Conservation (phyloP, 768 basidiomycete genomes). For the Trichaptum fuscoviolaceum region DNA sequence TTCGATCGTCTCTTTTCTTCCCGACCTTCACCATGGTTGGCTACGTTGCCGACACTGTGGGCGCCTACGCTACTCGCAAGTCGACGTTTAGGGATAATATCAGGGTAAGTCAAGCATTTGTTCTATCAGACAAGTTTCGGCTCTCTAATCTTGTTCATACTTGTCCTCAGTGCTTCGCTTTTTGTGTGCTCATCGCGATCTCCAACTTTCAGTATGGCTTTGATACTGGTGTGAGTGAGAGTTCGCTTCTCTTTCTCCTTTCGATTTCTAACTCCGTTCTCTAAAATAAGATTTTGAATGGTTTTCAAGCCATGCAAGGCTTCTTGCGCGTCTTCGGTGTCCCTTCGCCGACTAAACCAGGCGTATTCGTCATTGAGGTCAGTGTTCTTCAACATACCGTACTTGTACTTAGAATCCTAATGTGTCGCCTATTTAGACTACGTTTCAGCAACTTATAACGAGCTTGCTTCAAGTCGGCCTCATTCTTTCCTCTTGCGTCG, state of each 20-base stretch:
- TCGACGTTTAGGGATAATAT: neutral
- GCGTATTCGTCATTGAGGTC: neutral
- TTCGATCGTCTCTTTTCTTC: neutral
- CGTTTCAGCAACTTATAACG: constrained; percentile 17
- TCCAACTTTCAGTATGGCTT: constrained; percentile 15
- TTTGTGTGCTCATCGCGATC: constrained; percentile 11
- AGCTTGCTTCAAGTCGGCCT: constrained; percentile 17
- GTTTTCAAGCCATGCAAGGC: constrained; percentile 18
- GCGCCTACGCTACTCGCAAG: neutral
- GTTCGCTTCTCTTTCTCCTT: neutral
- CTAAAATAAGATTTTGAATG: constrained; percentile 11
- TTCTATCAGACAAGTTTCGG: neutral
- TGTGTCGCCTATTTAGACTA: constrained; percentile 4
- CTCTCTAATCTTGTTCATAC: neutral
- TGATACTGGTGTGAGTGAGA: constrained; percentile 7
- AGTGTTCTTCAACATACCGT: neutral
- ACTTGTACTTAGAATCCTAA: neutral
- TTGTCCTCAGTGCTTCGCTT: constrained; percentile 6
- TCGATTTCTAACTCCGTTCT: neutral
- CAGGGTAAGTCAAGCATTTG: neutral
- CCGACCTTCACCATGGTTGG: neutral
- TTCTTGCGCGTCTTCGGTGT: constrained; percentile 7
- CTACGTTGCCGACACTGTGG: neutral
- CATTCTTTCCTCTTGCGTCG: constrained; percentile 8
- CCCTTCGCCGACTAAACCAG: neutral